Conservation (phyloP, 1,284 basidiomycete species). For the Ceratobasidium papillatum region DNA sequence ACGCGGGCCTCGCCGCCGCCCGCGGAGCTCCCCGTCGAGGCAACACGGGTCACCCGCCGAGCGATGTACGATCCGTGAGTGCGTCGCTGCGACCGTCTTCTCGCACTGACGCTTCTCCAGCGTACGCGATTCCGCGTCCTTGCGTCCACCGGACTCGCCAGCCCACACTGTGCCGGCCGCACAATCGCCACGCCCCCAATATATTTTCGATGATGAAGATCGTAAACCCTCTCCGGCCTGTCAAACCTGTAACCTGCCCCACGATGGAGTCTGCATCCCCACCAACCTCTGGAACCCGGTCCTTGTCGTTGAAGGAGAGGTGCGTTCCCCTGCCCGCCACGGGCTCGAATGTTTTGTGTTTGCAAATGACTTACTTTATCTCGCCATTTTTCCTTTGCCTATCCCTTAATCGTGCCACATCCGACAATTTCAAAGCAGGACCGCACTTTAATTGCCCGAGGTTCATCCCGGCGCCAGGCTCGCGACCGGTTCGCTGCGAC, state of each 20-base stretch:
- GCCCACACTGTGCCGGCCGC: background rate
- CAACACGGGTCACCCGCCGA: background rate
- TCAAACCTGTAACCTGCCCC: background rate
- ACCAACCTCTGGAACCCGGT: background rate
- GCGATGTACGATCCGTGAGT: constrained; percentile 38
- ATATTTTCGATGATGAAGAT: constrained; percentile 2
- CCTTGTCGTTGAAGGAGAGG: constrained; percentile 10
- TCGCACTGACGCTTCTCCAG: background rate
- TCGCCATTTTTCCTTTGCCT: constrained; percentile 8
- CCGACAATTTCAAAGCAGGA: constrained; percentile 29
- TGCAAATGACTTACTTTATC: constrained; percentile 1
- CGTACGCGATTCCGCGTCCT: constrained; percentile 31
- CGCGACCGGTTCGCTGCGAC: background rate
- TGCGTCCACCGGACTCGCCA: background rate
- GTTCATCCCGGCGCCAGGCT: constrained; percentile 19
- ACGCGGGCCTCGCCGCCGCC: background rate
- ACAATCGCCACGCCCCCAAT: background rate
- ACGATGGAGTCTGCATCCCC: constrained; percentile 1
- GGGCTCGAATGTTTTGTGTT: background rate
- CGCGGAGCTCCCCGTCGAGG: background rate
- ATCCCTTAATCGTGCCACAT: constrained; percentile 36
- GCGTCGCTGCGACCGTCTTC: background rate
- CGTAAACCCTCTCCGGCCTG: background rate
- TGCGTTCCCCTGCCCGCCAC: background rate
- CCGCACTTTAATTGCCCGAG: constrained; percentile 33